A percentile compares a stretch with the other conserved stretches of the same genome.
These are phyloP conservation scores for Trichoderma asperellum DNA, from an alignment of 2,329 filamentous ascomycete genomes.

Conservation along the genomic window DNA sequence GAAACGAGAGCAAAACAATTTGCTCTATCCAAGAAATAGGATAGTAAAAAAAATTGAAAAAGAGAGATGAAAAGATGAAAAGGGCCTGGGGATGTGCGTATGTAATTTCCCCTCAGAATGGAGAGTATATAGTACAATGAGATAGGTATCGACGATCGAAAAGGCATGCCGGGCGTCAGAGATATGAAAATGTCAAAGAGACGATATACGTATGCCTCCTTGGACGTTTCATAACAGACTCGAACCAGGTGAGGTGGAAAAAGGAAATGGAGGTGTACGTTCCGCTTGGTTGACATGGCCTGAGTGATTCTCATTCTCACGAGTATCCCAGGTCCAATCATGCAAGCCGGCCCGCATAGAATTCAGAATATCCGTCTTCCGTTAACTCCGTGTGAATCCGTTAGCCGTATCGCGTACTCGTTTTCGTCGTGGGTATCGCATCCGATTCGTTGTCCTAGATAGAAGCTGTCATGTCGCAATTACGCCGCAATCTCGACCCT, in stretches of 20 bases:
- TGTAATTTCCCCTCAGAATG: background rate
- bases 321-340: background rate
- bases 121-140: slow-evolving; percentile 27
- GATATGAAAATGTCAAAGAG: background rate
- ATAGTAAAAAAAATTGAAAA: background rate
- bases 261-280: background rate
- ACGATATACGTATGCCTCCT: background rate
- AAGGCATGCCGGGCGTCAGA: slow-evolving; percentile 4
- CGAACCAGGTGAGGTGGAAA: background rate
- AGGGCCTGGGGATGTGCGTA: slow-evolving; percentile 12
- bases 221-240: background rate
- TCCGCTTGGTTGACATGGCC: background rate
- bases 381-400: slow-evolving; percentile 23
- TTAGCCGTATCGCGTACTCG: slow-evolving; percentile 21
- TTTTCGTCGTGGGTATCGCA: slow-evolving; percentile 24
- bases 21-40: slow-evolving; percentile 16
- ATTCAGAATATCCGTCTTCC: slow-evolving; percentile 17
- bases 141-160: slow-evolving; percentile 25
- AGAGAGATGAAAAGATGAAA: slow-evolving; percentile 3
- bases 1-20: background rate
- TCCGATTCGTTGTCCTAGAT: slow-evolving; percentile 9
- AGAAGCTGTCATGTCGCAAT: background rate
- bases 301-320: background rate
- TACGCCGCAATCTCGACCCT: background rate
- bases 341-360: background rate